Base-by-base conservation (phyloP, 2,329 filamentous ascomycete species). In the Pseudogymnoascus sp. region DNA sequence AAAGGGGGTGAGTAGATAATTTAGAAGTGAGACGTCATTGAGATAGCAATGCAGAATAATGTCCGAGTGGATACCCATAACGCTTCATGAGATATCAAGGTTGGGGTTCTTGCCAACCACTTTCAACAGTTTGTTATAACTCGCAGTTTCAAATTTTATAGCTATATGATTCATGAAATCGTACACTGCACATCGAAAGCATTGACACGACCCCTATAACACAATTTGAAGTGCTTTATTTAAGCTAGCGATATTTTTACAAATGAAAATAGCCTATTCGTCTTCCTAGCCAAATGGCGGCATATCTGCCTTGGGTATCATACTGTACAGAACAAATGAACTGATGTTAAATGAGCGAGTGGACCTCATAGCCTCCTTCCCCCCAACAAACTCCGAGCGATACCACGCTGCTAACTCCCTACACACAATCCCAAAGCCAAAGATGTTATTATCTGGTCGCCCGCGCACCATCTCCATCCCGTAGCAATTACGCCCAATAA, bases 251-350 rank as follows among this genome's bases (percentile, higher is more conserved):
- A 16, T 42, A 46, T 28, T 34, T 62, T 28, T 60, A 36, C 59
- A 28, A 60, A 28, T 42, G 60, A 62, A 62, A 46, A 31, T 23
- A 62, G 60, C 60, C 60, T 21, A 42, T 16, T n/a, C 37, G 12
- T 31, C 28, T 61, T 42, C 46, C 46, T 31, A 40, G 62, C 46
- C 46, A 53, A 53, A 31, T 53, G 46, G 46, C 46, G 46, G 46
- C 46, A 53, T 53, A 53, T 53, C 46, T 53, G 25, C 25, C 46
- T 31, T 53, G 62, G 62, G 62, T 63, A 63, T 63, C 62, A 63
- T 63, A 63, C 40, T 40, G 46, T 63, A 63, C 62, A 63, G 34
- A 63, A 63, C 62, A 63, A 61, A 63, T 40, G 62, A 36, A 61
- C 59, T 44, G 36, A 46, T 60, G 38, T 44, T 53, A 53, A 44